Evolutionary conservation across 78 protist genomes (phyloP), one percentile per base, ranked within the genome.

Genomic region (Guillardia theta): DNA sequence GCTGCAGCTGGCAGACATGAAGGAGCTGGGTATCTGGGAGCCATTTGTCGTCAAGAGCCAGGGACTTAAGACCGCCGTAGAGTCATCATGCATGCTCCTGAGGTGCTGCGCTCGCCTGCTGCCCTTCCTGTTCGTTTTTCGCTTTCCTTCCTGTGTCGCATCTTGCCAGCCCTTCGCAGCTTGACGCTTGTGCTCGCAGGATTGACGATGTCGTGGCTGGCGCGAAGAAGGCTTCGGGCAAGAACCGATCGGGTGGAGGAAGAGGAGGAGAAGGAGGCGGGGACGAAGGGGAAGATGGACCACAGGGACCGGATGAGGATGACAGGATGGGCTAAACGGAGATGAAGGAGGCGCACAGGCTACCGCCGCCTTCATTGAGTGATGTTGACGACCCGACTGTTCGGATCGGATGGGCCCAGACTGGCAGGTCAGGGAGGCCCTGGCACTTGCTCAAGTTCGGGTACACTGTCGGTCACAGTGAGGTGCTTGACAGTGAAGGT

Each of bases 21-120:
- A 92, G 46, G 97, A 93, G 24, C 44, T 95, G 15, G 99, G 99
- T 44, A 45, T 99, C 47, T 98, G 99, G 99, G 99, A 99, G 95
- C 99, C 99, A 12, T 47, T 94, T 41, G 24, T 96, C 53, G 99
- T 98, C 88, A 98, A 99, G 96, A 45, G 92, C 5, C 99, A 99
- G 95, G 24, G 53, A 30, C 10, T 78, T 36, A 18, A 36, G 44
- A 78, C 90, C 48, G 90, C 90, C 48, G 33, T 78, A 6, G 90
- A 78, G 33, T 78, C 90, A 6, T 45, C 90, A 10, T 78, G 90
- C 48, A 78, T 78, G 90, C 90, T 78, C 33, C 90, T 78, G 43
- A 27, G 70, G 70, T 58, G 2, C n/a, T n/a, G n/a, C n/a, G n/a
- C n/a, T n/a, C n/a, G n/a, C n/a, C n/a, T n/a, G n/a, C n/a, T n/a